Percentiles rank a stretch among this genome's conserved stretches.
These are phyloP conservation scores for Fulvia fulva DNA, from an alignment of 2,329 filamentous ascomycete genomes.

Conservation along the genomic window DNA sequence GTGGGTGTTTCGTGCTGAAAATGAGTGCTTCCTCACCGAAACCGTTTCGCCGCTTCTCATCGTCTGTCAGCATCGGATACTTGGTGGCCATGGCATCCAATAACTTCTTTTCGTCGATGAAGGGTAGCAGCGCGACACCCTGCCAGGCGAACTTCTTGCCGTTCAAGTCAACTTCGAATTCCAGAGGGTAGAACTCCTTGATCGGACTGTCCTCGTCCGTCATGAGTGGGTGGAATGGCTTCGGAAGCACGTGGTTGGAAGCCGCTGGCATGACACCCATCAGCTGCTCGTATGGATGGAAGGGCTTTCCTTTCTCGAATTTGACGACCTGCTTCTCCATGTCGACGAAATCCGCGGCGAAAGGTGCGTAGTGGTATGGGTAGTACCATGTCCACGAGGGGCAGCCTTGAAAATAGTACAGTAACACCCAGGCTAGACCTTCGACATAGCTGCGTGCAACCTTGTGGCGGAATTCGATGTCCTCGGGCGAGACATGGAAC, in stretches of 20 bases:
- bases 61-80: constrained; percentile 72
- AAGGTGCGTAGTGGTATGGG: constrained; percentile 96
- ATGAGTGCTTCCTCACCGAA: constrained; percentile 77
- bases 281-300: constrained; percentile 90
- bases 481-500: constrained; percentile 76
- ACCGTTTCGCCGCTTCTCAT: constrained; percentile 74
- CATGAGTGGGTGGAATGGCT: constrained; percentile 88
- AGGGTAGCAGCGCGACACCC: constrained; percentile 86
- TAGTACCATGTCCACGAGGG: constrained; percentile 99
- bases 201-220: constrained; percentile 82
- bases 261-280: constrained; percentile 97
- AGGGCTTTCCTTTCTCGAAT: constrained; percentile 81
- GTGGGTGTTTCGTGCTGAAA: constrained; percentile 74
- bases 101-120: constrained; percentile 88
- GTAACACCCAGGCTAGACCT: constrained; percentile 88
- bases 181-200: constrained; percentile 94
- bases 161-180: constrained; percentile 90
- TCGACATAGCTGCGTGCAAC: constrained; percentile 92
- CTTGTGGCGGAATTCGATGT: constrained; percentile 80
- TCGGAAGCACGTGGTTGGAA: constrained; percentile 85
- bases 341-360: constrained; percentile 89
- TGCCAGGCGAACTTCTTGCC: constrained; percentile 99
- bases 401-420: constrained; percentile 97
- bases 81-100: constrained; percentile 76
- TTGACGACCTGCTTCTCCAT: constrained; percentile 72